Base-by-base conservation (phyloP, 192 early-diverging fungal species). In the Umbelopsis vinacea region DNA sequence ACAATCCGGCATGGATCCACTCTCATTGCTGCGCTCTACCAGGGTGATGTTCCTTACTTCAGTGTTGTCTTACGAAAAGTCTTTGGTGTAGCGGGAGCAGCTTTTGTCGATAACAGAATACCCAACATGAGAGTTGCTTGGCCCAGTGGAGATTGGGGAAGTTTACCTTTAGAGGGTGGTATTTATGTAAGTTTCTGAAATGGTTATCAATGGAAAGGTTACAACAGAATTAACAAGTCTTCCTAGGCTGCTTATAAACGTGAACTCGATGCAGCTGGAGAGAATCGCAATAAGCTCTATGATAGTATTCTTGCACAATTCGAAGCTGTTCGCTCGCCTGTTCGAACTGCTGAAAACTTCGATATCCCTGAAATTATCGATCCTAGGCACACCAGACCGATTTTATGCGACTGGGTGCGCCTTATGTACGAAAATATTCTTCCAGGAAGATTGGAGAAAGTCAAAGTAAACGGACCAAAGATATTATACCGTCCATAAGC, bases 351-450 rank as follows among this genome's bases (percentile, higher is more conserved):
- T 0, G 79, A 80, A 48, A 38, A 57, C 21, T 80, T 80, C 66
- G 79, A 80, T 68, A 73, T 80, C 6, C 74, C 73, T 35, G 79
- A 80, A 19, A 72, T 80, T 24, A 80, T 80, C 68, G 79, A 80
- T 60, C 79, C 79, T 29, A 74, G 79, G 14, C 55, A 75, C 46
- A 80, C 79, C 19, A 66, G 79, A 40, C 71, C 74, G 21, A 35
- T 75, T 12, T 19, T 75, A 4, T 80, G 79, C 54, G 79, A 80
- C 0, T 80, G 74, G 79, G 79, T 76, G 12, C 45, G 35, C 33
- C 75, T 80, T 48, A 52, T 76, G 67, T 80, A 80, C 68, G 74
- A 76, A 35, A 67, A 80, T 40, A 68, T 80, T 29, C 53, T 80
- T 10, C 79, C 79, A 29, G 43, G 48, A 24, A 52, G 79, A 24